Percentiles rank a stretch among this genome's conserved stretches.
Evolutionary conservation across 2,329 filamentous ascomycete species (phyloP).

Genomic region (Colletotrichum ledebouriae): DNA sequence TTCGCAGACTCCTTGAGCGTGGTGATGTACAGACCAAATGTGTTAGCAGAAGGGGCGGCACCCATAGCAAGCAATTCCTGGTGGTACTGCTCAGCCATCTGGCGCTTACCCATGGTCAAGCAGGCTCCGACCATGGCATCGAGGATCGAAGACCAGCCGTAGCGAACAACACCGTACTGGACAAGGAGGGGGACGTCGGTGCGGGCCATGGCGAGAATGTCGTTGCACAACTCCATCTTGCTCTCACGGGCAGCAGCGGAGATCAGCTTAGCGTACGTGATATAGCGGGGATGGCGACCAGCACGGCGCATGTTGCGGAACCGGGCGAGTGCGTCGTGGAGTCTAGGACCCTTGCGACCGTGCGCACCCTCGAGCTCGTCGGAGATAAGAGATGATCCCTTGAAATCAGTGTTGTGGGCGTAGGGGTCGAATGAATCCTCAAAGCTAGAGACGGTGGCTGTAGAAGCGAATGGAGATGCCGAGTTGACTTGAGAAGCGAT

Average conservation of each 20-base stretch:
- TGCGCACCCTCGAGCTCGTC: constrained; percentile 88
- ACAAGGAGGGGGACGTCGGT: constrained; percentile 87
- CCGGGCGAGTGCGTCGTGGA: constrained; percentile 84
- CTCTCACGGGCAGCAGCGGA: constrained; percentile 87
- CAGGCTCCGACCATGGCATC: constrained; percentile 97
- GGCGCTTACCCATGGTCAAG: constrained; percentile 84
- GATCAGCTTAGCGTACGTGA: constrained; percentile 97
- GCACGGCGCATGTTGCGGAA: constrained; percentile 94
- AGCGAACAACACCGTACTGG: constrained; percentile 89
- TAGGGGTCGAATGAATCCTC: constrained; percentile 94
- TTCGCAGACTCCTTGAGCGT: constrained; percentile 97
- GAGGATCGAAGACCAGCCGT: constrained; percentile 96
- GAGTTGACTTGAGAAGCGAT: constrained; percentile 63
- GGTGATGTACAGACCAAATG: constrained; percentile 98
- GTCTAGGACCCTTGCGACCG: constrained; percentile 77
- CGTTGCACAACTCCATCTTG: constrained; percentile 84
- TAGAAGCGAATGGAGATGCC: constrained; percentile 66
- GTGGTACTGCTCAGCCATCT: constrained; percentile 87
- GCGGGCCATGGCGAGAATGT: constrained; percentile 90
- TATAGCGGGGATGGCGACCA: constrained; percentile 92
- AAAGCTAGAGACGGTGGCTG: constrained; percentile 70
- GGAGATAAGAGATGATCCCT: constrained; percentile 90
- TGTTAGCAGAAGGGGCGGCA: constrained; percentile 93
- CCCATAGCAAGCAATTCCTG: constrained; percentile 93
- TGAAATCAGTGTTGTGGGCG: constrained; percentile 90